Percentiles rank a stretch among this genome's conserved stretches.
Conservation (phyloP, 768 basidiomycete genomes). For the Chalciporus pseudorubinellus region DNA sequence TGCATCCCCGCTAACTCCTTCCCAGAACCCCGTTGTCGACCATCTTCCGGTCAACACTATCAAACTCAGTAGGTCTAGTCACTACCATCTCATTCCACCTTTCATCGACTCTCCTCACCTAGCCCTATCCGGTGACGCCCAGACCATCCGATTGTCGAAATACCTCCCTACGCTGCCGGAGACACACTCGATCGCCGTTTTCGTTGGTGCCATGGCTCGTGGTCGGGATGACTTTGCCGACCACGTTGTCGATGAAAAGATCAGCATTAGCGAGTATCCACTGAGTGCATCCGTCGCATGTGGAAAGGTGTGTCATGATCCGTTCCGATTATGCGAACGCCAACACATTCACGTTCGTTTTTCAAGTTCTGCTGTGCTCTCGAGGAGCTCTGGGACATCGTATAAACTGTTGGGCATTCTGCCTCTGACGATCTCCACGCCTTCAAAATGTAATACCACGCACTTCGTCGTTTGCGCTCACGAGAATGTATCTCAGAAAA, state of each 20-base stretch:
- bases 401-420: conserved; percentile 41
- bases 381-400: conserved; percentile 94
- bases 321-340: background rate
- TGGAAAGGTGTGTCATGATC: conserved; percentile 71
- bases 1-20: conserved; percentile 1
- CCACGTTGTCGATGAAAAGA: conserved; percentile 91
- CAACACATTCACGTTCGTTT: conserved; percentile 1
- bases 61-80: conserved; percentile 77
- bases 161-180: conserved; percentile 85
- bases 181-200: conserved; percentile 88
- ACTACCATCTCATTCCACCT: background rate
- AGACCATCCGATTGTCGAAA: conserved; percentile 71
- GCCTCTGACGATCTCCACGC: background rate
- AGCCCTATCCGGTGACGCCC: conserved; percentile 93
- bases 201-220: conserved; percentile 98
- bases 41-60: conserved; percentile 93
- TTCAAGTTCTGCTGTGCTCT: conserved; percentile 82
- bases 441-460: conserved; percentile 15
- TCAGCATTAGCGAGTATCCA: conserved; percentile 92
- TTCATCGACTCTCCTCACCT: conserved; percentile 10
- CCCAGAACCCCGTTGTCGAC: conserved; percentile 88
- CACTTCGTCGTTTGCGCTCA: background rate
- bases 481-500: conserved; percentile 14
- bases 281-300: conserved; percentile 93
- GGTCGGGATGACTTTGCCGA: conserved; percentile 98